A percentile compares a stretch with the other conserved stretches of the same genome.
Evolutionary conservation across 2,329 filamentous ascomycete species (phyloP).

Genomic region (Trichothecium roseum): DNA sequence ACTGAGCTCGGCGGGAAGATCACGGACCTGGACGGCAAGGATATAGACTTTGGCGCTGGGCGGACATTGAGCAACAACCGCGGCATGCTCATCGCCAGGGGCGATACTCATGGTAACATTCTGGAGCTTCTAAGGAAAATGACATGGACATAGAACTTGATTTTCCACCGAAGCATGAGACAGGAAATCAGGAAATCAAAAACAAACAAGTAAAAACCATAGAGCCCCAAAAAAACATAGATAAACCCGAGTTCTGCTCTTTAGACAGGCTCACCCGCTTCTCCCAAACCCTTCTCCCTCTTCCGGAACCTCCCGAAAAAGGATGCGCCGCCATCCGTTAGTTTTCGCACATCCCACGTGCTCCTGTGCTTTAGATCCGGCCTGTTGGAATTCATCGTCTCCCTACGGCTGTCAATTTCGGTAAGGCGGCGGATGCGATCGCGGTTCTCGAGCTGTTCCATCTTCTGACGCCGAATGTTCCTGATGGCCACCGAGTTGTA

Average conservation of each 20-base stretch:
- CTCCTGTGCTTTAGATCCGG: background rate
- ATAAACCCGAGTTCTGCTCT: background rate
- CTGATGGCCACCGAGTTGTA: conserved; percentile 8
- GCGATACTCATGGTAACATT: conserved; percentile 27
- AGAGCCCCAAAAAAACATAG: conserved; percentile 1
- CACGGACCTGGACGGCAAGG: conserved; percentile 33
- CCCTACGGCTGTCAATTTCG: conserved; percentile 8
- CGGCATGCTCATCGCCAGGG: conserved; percentile 33
- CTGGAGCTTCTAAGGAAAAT: conserved; percentile 18
- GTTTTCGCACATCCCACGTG: conserved; percentile 6
- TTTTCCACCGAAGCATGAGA: background rate
- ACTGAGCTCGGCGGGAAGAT: conserved; percentile 43
- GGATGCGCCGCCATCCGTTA: background rate
- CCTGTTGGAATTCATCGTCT: background rate
- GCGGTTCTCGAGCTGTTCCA: conserved; percentile 7
- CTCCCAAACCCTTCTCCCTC: background rate
- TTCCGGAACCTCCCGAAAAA: conserved; percentile 1
- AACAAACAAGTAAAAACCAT: background rate
- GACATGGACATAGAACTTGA: background rate
- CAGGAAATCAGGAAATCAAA: background rate
- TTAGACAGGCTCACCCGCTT: background rate
- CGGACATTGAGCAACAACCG: conserved; percentile 20
- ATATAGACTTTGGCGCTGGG: conserved; percentile 24
- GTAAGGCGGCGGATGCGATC: conserved; percentile 7
- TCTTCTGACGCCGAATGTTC: conserved; percentile 5